These are phyloP conservation scores for Colletotrichum costaricense DNA, from an alignment of 2,329 filamentous ascomycete genomes.

Conservation along the genomic window DNA sequence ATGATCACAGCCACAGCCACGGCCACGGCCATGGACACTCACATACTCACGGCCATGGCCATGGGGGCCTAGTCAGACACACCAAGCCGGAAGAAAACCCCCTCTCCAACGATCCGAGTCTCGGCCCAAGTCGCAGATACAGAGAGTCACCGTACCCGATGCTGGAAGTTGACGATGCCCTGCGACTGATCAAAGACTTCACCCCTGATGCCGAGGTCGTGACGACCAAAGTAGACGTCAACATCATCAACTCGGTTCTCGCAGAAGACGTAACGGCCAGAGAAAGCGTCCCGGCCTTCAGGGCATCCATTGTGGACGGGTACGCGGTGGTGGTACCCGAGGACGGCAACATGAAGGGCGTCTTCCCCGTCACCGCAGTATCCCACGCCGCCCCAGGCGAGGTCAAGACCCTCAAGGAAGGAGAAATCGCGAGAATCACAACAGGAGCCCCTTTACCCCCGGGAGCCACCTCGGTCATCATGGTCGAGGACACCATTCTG, in stretches of 20 bases:
- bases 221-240: constrained; percentile 69
- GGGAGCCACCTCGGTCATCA: constrained; percentile 91
- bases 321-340: constrained; percentile 83
- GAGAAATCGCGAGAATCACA: constrained; percentile 89
- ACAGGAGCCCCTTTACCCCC: constrained; percentile 92
- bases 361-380: constrained; percentile 87
- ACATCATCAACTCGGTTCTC: constrained; percentile 80
- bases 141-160: constrained; percentile 93
- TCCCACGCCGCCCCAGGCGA: constrained; percentile 86
- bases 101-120: constrained; percentile 69
- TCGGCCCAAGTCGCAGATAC: constrained; percentile 77
- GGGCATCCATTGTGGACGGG: constrained; percentile 96
- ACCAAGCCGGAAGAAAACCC: constrained; percentile 70
- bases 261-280: constrained; percentile 83
- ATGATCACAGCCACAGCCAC: not conserved
- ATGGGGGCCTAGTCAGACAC: constrained; percentile 77
- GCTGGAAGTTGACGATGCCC: constrained; percentile 85
- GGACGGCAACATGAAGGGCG: constrained; percentile 75
- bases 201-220: constrained; percentile 73
- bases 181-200: constrained; percentile 77
- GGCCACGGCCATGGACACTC: constrained; percentile 55
- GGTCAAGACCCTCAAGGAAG: constrained; percentile 72
- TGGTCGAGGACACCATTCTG: constrained; percentile 94
- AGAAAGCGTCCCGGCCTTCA: constrained; percentile 91
- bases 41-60: constrained; percentile 70